These are phyloP conservation scores for Tetrapisispora namnaoensis DNA, from an alignment of 805 yeast species.

Conservation along the genomic window DNA sequence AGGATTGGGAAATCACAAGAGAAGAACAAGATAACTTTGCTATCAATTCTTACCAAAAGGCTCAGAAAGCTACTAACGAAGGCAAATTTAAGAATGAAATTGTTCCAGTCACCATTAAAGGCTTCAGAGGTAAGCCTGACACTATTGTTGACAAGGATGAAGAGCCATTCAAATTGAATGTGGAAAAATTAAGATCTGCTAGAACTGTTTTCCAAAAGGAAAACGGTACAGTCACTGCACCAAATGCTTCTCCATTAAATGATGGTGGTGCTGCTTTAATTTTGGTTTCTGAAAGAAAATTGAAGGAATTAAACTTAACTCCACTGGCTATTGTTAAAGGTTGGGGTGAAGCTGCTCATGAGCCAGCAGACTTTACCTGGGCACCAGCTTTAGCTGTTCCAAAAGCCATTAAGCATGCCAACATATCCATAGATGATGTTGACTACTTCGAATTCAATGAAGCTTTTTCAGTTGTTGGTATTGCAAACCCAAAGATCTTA, in stretches of 20 bases:
- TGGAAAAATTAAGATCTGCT: slow-evolving; percentile 65
- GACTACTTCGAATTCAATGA: slow-evolving; percentile 95
- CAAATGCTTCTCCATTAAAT: slow-evolving; percentile 91
- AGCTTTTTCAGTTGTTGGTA: slow-evolving; percentile 94
- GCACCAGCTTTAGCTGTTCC: slow-evolving; percentile 94
- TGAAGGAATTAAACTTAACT: slow-evolving; percentile 73
- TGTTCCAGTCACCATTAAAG: slow-evolving; percentile 81
- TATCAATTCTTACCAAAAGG: slow-evolving; percentile 72
- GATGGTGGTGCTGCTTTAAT: slow-evolving; percentile 98
- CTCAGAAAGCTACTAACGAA: slow-evolving; percentile 64
- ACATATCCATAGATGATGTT: slow-evolving; percentile 45
- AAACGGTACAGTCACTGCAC: slow-evolving; percentile 93
- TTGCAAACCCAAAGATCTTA: slow-evolving; percentile 73
- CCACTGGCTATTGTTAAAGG: slow-evolving; percentile 86
- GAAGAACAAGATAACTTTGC: slow-evolving; percentile 89
- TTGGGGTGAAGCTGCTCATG: slow-evolving; percentile 98
- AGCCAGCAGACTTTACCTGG: slow-evolving; percentile 90
- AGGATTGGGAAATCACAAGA: slow-evolving; percentile 65
- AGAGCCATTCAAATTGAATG: slow-evolving; percentile 71
- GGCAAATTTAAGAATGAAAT: slow-evolving; percentile 82
- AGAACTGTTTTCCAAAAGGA: slow-evolving; percentile 93
- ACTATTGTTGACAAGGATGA: slow-evolving; percentile 66
- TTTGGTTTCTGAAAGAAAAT: slow-evolving; percentile 73
- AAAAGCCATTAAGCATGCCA: slow-evolving; percentile 87
- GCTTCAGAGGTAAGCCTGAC: slow-evolving; percentile 85